phyloP scores from a whole-genome alignment of 108 stramenopile genomes.

The Skeletonema tropicum region DNA sequence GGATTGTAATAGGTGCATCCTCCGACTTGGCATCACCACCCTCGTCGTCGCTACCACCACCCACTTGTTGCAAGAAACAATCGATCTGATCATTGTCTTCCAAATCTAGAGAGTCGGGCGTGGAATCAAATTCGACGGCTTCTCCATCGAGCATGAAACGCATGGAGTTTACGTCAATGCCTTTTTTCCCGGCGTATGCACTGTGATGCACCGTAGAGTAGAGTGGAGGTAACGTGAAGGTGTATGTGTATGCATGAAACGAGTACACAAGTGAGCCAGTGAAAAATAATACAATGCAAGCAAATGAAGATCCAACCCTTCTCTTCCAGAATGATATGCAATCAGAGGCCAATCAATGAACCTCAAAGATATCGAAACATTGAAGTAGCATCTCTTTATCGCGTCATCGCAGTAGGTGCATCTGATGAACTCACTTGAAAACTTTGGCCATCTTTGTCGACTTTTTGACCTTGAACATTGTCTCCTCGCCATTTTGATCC shows the following conservation, averaged over 20 bases:
- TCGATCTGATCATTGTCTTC: slow-evolving; percentile 85
- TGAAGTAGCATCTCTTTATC: neutral
- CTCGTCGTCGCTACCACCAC: slow-evolving; percentile 5
- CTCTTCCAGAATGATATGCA: neutral
- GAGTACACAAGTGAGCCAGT: neutral
- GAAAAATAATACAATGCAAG: neutral
- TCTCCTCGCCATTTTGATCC: slow-evolving; percentile 67
- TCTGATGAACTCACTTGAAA: slow-evolving; percentile 4
- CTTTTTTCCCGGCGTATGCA: slow-evolving; percentile 68
- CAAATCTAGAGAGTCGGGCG: slow-evolving; percentile 63
- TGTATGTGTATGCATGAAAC: neutral
- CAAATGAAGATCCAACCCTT: neutral
- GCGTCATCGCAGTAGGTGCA: slow-evolving; percentile 1
- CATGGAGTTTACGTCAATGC: slow-evolving; percentile 44
- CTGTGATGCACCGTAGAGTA: slow-evolving; percentile 13
- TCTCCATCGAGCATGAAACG: slow-evolving; percentile 82
- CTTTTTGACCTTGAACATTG: slow-evolving; percentile 78
- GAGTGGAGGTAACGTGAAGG: neutral
- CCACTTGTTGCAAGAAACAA: slow-evolving; percentile 56
- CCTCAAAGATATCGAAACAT: neutral
- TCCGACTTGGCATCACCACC: slow-evolving; percentile 5
- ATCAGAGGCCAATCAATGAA: neutral
- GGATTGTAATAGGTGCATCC: slow-evolving; percentile 42
- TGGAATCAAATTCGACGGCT: slow-evolving; percentile 51
- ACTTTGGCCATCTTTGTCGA: slow-evolving; percentile 64